Evolutionary conservation across 345 rosid species (phyloP).

Genomic region (Eucalyptus sideroxylon): DNA sequence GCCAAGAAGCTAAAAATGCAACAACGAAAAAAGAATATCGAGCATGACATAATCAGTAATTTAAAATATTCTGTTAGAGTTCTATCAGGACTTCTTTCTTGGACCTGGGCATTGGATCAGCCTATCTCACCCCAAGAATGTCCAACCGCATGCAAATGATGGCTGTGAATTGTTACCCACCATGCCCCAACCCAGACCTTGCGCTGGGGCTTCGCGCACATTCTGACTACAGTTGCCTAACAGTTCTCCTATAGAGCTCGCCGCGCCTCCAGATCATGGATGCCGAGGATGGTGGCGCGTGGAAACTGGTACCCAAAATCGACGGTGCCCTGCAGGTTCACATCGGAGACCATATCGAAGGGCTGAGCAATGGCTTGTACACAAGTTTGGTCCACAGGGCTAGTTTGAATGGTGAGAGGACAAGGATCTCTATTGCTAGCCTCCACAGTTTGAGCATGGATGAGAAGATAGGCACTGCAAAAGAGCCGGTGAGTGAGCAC

Average conservation of each 20-base stretch:
- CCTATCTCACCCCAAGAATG: constrained; percentile 11
- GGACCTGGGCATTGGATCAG: constrained; percentile 25
- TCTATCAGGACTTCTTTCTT: background rate
- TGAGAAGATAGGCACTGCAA: constrained; percentile 38
- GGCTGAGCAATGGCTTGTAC: constrained; percentile 53
- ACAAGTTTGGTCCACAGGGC: constrained; percentile 40
- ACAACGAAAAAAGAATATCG: background rate
- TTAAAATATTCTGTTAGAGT: background rate
- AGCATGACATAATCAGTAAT: background rate
- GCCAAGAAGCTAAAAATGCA: background rate
- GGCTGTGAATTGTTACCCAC: constrained; percentile 41
- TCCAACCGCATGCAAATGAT: constrained; percentile 41
- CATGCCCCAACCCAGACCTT: constrained; percentile 31
- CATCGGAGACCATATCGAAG: constrained; percentile 50
- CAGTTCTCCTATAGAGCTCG: constrained; percentile 33
- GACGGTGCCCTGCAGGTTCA: constrained; percentile 41
- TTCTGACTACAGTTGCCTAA: constrained; percentile 45
- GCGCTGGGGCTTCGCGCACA: constrained; percentile 48
- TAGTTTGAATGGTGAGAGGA: constrained; percentile 11
- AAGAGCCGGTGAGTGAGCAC: constrained; percentile 28
- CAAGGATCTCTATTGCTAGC: constrained; percentile 40
- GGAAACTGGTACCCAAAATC: constrained; percentile 24
- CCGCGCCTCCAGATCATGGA: constrained; percentile 37
- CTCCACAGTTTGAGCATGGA: constrained; percentile 39
- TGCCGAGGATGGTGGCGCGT: constrained; percentile 4